Percentiles rank a stretch among this genome's conserved stretches.
Evolutionary conservation across 495 filamentous ascomycete genomes (phyloP).

Genomic region (Podospora sp.): DNA sequence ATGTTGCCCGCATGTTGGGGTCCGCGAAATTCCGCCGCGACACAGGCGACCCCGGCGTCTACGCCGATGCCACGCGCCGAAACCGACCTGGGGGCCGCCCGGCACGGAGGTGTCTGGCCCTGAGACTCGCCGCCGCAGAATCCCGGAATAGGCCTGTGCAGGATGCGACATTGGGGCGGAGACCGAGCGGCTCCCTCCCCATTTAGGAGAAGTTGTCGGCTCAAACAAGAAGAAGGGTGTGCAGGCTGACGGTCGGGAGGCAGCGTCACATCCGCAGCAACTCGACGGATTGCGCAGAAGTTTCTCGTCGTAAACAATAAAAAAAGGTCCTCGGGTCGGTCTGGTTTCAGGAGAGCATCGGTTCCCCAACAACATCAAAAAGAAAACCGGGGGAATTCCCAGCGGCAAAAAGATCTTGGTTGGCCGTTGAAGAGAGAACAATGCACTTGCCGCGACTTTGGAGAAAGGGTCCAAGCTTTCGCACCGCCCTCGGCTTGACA

Average conservation of each 20-base stretch:
- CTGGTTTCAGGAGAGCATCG: not conserved
- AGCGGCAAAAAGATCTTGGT: not conserved
- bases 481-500: slow-evolving; percentile 1
- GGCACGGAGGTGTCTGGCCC: not conserved
- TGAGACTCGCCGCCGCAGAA: not conserved
- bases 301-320: not conserved
- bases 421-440: not conserved
- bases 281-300: no score
- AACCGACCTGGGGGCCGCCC: not conserved
- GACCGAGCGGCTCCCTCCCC: not conserved
- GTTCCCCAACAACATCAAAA: not conserved
- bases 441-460: not conserved
- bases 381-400: slow-evolving; percentile 5
- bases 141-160: not conserved
- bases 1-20: not conserved
- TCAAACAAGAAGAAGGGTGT: slow-evolving; percentile 4
- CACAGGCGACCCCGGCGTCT: not conserved
- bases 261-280: not conserved
- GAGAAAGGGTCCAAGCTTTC: not conserved
- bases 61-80: not conserved
- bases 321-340: not conserved
- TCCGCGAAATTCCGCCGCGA: not conserved
- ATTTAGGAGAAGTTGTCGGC: slow-evolving; percentile 1
- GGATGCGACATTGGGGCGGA: slow-evolving; percentile 13
- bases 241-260: not conserved